Percentiles rank a stretch among this genome's conserved stretches.
Conservation (phyloP, 2,329 filamentous ascomycete species). For the Sordariomycetes sp. region DNA sequence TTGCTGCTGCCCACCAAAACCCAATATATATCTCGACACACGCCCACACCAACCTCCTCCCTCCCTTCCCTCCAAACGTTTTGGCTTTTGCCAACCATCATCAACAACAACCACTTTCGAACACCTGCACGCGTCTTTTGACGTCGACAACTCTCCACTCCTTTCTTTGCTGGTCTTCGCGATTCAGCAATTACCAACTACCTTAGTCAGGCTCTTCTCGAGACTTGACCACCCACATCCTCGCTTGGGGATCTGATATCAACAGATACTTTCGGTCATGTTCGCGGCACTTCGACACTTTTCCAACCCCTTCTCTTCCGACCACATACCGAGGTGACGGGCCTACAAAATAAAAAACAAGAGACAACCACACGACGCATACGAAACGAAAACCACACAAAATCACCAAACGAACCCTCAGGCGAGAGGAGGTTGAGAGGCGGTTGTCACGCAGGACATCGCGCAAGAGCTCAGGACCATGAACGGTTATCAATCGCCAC, state of each 20-base stretch:
- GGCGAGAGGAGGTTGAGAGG: constrained; percentile 1
- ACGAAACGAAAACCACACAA: constrained; percentile 5
- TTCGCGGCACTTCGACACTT: constrained; percentile 45
- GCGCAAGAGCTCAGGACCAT: constrained; percentile 22
- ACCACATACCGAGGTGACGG: constrained; percentile 55
- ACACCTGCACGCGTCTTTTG: constrained; percentile 10
- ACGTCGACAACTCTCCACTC: constrained; percentile 16
- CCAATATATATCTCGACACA: constrained; percentile 22
- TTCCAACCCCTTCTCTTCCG: constrained; percentile 47
- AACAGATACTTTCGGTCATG: constrained; percentile 34
- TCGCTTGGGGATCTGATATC: constrained; percentile 19
- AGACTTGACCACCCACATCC: constrained; percentile 1
- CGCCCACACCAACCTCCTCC: constrained; percentile 16
- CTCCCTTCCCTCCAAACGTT: constrained; percentile 18
- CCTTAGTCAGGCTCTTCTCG: no score
- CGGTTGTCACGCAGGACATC: not conserved
- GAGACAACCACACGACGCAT: constrained; percentile 15
- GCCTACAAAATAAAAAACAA: constrained; percentile 28
- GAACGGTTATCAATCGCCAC: constrained; percentile 26
- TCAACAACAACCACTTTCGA: constrained; percentile 8
- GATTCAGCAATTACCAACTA: constrained; percentile 1
- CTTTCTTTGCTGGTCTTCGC: constrained; percentile 2
- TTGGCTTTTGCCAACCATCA: constrained; percentile 29
- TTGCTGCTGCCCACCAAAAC: constrained; percentile 1
- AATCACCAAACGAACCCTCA: constrained; percentile 5